Percentiles rank a stretch among this genome's conserved stretches.
Conservation (phyloP, 2,329 filamentous ascomycete genomes). For the Ampelomyces quisqualis region DNA sequence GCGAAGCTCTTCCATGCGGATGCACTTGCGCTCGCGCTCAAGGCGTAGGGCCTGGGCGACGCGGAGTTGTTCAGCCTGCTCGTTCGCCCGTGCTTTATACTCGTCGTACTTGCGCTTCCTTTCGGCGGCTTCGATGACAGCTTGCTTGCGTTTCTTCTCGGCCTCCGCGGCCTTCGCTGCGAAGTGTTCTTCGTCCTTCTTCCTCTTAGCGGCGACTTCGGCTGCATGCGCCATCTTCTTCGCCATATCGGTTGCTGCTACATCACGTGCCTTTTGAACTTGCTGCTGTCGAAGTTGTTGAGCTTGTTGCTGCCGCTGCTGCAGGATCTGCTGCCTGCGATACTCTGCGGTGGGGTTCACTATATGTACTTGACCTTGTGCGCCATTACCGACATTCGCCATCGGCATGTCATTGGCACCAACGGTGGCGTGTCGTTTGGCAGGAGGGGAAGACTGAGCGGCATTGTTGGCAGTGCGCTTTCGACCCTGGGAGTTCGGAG, state of each 20-base stretch:
- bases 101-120: background rate
- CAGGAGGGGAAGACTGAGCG: background rate
- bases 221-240: background rate
- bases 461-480: background rate
- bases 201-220: background rate
- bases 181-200: background rate
- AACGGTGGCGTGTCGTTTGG: too few species aligned
- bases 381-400: too few species aligned
- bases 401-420: too few species aligned
- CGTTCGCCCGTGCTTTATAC: background rate
- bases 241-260: background rate
- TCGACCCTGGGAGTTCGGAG: background rate
- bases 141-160: background rate
- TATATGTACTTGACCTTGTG: too few species aligned
- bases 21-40: conserved; percentile 1
- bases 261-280: background rate
- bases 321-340: too few species aligned
- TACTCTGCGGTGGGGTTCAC: too few species aligned
- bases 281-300: background rate
- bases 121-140: background rate
- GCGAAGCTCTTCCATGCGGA: conserved; percentile 5
- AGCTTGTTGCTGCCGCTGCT: background rate
- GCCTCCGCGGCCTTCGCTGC: background rate
- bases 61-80: background rate
- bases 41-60: background rate